phyloP scores from a whole-genome alignment of 306 rosid species.

The Fagus sylvatica region DNA sequence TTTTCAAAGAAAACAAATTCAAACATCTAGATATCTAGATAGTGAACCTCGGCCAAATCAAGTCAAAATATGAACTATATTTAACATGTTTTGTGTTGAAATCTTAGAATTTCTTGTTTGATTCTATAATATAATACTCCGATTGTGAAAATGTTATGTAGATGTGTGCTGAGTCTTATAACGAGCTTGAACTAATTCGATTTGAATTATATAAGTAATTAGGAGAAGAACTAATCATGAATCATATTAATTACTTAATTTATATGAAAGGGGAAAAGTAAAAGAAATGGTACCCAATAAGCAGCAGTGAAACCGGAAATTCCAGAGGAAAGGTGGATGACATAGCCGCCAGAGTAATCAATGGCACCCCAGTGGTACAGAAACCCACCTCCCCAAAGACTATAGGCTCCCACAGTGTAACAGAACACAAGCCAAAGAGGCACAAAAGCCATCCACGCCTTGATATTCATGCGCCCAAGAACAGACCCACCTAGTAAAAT shows the following conservation, averaged over 20 bases:
- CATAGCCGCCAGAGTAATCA: constrained; percentile 92
- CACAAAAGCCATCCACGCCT: constrained; percentile 96
- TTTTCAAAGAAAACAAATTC: too few relatives aligned
- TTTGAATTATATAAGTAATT: too few relatives aligned
- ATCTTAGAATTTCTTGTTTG: too few relatives aligned
- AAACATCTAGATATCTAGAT: too few relatives aligned
- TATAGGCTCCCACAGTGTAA: constrained; percentile 84
- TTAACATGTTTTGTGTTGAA: too few relatives aligned
- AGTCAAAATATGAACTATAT: too few relatives aligned
- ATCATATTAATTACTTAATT: too few relatives aligned
- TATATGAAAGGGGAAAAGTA: too few relatives aligned
- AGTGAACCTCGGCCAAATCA: too few relatives aligned
- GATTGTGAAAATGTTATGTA: background rate
- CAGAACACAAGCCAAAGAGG: constrained; percentile 88
- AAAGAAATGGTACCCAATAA: constrained; percentile 60
- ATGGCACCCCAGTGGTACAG: constrained; percentile 86
- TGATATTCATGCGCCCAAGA: constrained; percentile 86
- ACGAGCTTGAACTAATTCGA: too few relatives aligned
- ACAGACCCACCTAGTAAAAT: constrained; percentile 79
- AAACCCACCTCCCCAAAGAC: constrained; percentile 92
- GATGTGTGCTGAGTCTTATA: too few relatives aligned
- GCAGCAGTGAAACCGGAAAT: constrained; percentile 85
- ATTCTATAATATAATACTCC: background rate
- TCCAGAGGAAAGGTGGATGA: constrained; percentile 86
- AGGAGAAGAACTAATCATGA: too few relatives aligned